A percentile compares a stretch with the other conserved stretches of the same genome.
Evolutionary conservation across 306 rosid genomes (phyloP).

Genomic region (Trifolium dubium): DNA sequence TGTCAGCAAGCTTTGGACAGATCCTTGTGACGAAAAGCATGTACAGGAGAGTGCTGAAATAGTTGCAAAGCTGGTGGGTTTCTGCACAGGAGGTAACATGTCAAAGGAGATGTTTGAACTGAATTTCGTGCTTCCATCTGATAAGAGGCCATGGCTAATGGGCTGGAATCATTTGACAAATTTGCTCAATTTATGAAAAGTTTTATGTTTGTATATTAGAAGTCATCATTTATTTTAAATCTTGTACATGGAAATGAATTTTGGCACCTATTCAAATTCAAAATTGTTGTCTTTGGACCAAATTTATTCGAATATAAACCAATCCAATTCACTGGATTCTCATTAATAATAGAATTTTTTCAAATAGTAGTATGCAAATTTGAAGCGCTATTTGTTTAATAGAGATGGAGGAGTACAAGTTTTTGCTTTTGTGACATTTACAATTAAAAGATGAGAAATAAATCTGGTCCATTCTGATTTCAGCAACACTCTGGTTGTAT

Average conservation of each 20-base stretch:
- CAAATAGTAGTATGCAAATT: background rate
- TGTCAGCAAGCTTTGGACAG: conserved; percentile 88
- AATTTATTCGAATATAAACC: conserved; percentile 42
- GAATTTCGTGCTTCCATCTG: conserved; percentile 88
- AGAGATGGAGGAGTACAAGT: background rate
- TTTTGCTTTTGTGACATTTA: background rate
- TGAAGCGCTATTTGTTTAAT: background rate
- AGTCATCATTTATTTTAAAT: conserved; percentile 28
- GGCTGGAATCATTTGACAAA: conserved; percentile 91
- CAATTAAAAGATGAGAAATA: background rate
- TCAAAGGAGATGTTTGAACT: conserved; percentile 98
- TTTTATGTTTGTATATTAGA: conserved; percentile 38
- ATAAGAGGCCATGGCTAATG: conserved; percentile 82
- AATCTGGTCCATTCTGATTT: background rate
- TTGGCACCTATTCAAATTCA: conserved; percentile 47
- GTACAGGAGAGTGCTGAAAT: conserved; percentile 92
- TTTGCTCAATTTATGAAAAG: conserved; percentile 69
- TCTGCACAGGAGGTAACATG: conserved; percentile 88
- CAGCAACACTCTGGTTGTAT: background rate
- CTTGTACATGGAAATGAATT: conserved; percentile 59
- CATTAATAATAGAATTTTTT: conserved; percentile 1
- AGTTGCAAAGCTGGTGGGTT: conserved; percentile 95
- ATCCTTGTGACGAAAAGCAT: conserved; percentile 82
- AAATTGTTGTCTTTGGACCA: conserved; percentile 43
- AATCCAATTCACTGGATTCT: conserved; percentile 46